Conservation (phyloP, 352 stramenopile genomes). For the Pythium oligandrum region DNA sequence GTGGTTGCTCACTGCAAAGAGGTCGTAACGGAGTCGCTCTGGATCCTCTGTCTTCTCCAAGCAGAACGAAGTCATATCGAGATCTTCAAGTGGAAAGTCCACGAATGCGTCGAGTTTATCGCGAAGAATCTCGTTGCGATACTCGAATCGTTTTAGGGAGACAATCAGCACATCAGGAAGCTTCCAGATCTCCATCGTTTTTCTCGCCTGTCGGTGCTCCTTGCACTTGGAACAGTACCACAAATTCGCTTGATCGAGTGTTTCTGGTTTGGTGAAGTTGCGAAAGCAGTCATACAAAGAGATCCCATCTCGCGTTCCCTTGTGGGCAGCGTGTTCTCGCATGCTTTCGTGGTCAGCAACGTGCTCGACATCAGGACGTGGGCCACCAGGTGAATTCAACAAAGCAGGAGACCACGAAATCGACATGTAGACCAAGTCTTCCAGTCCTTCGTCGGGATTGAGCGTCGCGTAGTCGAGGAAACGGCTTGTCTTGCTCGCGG, state of each 20-base stretch:
- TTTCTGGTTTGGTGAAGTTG: slow-evolving; percentile 83
- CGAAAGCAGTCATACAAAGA: slow-evolving; percentile 75
- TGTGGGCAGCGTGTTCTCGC: slow-evolving; percentile 13
- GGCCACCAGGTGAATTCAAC: slow-evolving; percentile 29
- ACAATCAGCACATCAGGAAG: slow-evolving; percentile 80
- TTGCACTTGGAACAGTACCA: slow-evolving; percentile 84
- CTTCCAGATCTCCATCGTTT: slow-evolving; percentile 81
- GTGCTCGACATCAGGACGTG: slow-evolving; percentile 43
- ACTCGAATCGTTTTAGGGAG: slow-evolving; percentile 88
- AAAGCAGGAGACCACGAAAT: slow-evolving; percentile 50
- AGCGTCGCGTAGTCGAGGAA: slow-evolving; percentile 51
- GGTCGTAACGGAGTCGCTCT: slow-evolving; percentile 64
- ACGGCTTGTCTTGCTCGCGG: slow-evolving; percentile 26
- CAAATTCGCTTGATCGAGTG: slow-evolving; percentile 77
- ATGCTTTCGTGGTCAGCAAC: slow-evolving; percentile 56
- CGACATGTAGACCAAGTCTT: slow-evolving; percentile 49
- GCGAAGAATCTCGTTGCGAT: slow-evolving; percentile 73
- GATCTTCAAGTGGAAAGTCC: slow-evolving; percentile 78
- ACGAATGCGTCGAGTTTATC: slow-evolving; percentile 84
- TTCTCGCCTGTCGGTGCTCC: slow-evolving; percentile 68
- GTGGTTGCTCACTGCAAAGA: slow-evolving; percentile 89
- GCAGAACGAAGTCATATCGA: slow-evolving; percentile 82
- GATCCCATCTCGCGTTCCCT: slow-evolving; percentile 25
- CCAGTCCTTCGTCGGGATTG: slow-evolving; percentile 27
- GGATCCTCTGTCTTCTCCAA: slow-evolving; percentile 43